Conservation (phyloP, 768 basidiomycete species). For the Leccinum obscurum region DNA sequence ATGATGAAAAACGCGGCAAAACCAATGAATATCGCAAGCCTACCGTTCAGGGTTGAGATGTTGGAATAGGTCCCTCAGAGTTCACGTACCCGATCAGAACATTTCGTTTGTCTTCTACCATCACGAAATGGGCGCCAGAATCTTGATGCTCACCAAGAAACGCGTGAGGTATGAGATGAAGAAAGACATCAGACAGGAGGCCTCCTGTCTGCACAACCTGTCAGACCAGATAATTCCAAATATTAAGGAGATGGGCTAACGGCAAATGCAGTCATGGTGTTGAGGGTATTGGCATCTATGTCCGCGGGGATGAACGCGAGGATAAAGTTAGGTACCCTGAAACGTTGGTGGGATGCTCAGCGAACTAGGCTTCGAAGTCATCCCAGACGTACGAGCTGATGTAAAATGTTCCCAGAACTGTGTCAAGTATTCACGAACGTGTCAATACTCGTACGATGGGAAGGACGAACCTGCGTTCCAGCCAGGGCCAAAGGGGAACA, state of each 20-base stretch:
- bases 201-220: conserved; percentile 68
- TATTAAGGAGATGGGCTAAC: conserved; percentile 44
- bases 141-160: conserved; percentile 89
- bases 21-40: conserved; percentile 79
- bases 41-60: conserved; percentile 30
- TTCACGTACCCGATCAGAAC: conserved; percentile 77
- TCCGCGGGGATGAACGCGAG: conserved; percentile 91
- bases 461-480: conserved; percentile 67
- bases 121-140: conserved; percentile 68
- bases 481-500: conserved; percentile 90
- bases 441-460: conserved; percentile 8
- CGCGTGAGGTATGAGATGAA: conserved; percentile 88
- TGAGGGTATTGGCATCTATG: conserved; percentile 81
- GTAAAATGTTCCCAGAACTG: conserved; percentile 89
- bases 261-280: conserved; percentile 94
- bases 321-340: conserved; percentile 90
- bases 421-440: conserved; percentile 22
- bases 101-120: conserved; percentile 90
- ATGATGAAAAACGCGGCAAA: conserved; percentile 92
- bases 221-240: conserved; percentile 21
- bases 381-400: conserved; percentile 81
- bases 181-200: conserved; percentile 87
- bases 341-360: conserved; percentile 24
- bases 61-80: conserved; percentile 5
- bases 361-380: conserved; percentile 19